Evolutionary conservation across 1,284 basidiomycete genomes (phyloP).

Genomic region (Ceratobasidium theobromae): DNA sequence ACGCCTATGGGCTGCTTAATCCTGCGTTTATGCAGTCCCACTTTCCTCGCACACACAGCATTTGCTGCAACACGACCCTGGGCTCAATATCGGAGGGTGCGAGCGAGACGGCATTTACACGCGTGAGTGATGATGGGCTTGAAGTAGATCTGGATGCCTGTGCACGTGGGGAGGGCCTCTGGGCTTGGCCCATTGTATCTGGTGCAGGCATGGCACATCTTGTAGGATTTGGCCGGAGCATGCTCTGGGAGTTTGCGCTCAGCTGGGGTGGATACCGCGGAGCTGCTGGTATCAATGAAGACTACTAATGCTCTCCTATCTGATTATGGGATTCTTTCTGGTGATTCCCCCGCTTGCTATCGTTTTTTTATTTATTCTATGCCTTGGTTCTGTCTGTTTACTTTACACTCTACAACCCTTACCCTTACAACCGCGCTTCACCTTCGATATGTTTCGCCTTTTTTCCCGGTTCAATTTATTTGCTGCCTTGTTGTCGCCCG

Average conservation of each 20-base stretch:
- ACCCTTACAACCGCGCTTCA: not conserved
- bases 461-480: too few species aligned
- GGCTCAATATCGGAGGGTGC: constrained; percentile 2
- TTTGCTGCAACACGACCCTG: not conserved
- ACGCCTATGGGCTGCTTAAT: constrained; percentile 12
- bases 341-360: not conserved
- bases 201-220: constrained; percentile 34
- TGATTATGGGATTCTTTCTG: not conserved
- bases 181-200: constrained; percentile 34
- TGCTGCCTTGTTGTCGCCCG: not conserved
- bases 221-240: constrained; percentile 34
- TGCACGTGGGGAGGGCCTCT: constrained; percentile 31
- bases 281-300: not conserved
- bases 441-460: constrained; percentile 9
- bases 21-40: constrained; percentile 24
- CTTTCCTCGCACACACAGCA: constrained; percentile 2
- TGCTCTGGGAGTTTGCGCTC: constrained; percentile 33
- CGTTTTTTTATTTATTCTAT: constrained; percentile 24
- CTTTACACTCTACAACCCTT: not conserved
- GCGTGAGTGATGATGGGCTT: constrained; percentile 24
- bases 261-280: constrained; percentile 21
- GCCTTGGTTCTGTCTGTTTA: constrained; percentile 10
- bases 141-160: constrained; percentile 33
- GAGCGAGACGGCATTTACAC: constrained; percentile 24
- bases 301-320: constrained; percentile 1